Evolutionary conservation across 495 filamentous ascomycete genomes (phyloP).

Genomic region (Podospora australis): DNA sequence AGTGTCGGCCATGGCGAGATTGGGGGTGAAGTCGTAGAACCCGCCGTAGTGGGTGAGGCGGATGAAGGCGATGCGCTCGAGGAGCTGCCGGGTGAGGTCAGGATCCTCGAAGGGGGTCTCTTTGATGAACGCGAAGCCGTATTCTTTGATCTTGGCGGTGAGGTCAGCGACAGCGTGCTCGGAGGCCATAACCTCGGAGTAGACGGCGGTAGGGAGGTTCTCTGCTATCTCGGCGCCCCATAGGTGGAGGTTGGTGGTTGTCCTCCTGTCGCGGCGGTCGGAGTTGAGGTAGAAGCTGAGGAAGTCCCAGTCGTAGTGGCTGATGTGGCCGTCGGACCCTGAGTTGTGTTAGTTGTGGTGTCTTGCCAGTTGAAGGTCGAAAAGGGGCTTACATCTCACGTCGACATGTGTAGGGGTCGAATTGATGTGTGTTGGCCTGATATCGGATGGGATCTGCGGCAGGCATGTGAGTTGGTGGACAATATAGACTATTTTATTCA

Average conservation of each 20-base stretch:
- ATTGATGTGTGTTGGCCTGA: conserved; percentile 33
- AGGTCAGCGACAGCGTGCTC: conserved; percentile 19
- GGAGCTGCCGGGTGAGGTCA: conserved; percentile 58
- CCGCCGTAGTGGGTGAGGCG: conserved; percentile 86
- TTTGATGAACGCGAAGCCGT: conserved; percentile 67
- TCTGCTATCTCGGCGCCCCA: conserved; percentile 27
- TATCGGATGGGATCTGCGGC: conserved; percentile 46
- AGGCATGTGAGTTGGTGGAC: too few species aligned
- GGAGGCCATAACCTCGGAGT: conserved; percentile 51
- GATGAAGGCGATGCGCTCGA: conserved; percentile 78
- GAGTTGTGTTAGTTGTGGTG: too few species aligned
- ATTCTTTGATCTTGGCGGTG: conserved; percentile 39
- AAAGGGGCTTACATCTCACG: too few species aligned
- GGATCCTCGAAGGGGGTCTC: conserved; percentile 57
- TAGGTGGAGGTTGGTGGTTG: neutral
- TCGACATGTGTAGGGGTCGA: conserved; percentile 21
- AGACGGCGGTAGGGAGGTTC: conserved; percentile 48
- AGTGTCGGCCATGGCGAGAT: conserved; percentile 80
- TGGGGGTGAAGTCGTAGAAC: conserved; percentile 91
- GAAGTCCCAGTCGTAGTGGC: conserved; percentile 47
- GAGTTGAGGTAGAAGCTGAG: conserved; percentile 39
- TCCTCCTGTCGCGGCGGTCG: conserved; percentile 6
- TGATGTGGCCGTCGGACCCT: conserved; percentile 49
- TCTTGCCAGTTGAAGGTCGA: too few species aligned
- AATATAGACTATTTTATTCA: too few species aligned